Base-by-base conservation (phyloP, 441 rosid species). In the Erodium texanum region DNA sequence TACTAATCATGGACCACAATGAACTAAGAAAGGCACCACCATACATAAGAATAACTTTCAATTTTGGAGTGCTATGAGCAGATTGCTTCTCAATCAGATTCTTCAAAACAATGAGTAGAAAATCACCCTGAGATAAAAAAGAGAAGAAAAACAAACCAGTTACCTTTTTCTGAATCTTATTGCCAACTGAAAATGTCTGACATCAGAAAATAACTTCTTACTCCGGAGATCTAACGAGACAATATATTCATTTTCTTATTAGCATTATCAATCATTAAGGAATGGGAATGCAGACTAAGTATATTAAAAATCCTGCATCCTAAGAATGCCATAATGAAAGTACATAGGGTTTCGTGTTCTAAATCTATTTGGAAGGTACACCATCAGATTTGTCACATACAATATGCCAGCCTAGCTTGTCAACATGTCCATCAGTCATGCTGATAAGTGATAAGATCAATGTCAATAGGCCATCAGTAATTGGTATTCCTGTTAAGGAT, bases 11-110 rank as follows among this genome's bases (percentile, higher is more conserved):
- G 48, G 56, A 65, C 62, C 65, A 58, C 32, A 43, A 66, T 48
- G 61, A 75, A 29, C 64, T n/a, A 71, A 34, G 38, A 66, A 34
- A 70, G 23, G 32, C 15, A 68, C 70, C 72, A 71, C 74, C 74
- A 67, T 84, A 93, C 98, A 90, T 90, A 48, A 93, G 89, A 82
- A 93, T 85, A 72, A 93, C 87, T 86, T 90, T 93, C 76, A 90
- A 83, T 73, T 80, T 85, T 66, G 81, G 75, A 67, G 71, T 73
- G 65, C 78, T 59, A 62, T 83, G 73, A 68, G 82, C 80, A 73
- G 87, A 74, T 80, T 86, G 92, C 83, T 86, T 86, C 79, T 93
- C 96, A 75, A 93, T 79, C 81, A 93, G 81, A 76, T 83, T 87
- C 91, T 86, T 90, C 92, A 89, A 79, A 80, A 93, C 83, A 80